Base-by-base conservation (phyloP, 148 eudicot species). In the Suaeda aralocaspica region DNA sequence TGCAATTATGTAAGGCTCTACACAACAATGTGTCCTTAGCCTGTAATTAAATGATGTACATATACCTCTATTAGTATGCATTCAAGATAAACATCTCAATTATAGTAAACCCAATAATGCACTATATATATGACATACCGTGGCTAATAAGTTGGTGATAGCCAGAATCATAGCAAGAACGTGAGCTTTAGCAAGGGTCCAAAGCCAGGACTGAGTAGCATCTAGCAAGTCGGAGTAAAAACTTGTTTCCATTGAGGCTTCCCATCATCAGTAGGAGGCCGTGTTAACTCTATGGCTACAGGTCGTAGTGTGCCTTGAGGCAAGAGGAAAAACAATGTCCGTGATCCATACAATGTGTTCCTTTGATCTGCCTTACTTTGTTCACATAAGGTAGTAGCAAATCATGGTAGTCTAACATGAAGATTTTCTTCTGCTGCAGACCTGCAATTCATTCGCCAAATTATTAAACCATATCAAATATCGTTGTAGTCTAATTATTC, bases 121-220 rank as follows among this genome's bases (percentile, higher is more conserved):
- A 45, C 1, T 65, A 11, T 13, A 29, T 15, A 36, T 36, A 36
- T 10, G 6, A 52, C 50, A 16, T 83, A 92, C 98, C 98, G 73
- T 90, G 96, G 78, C 90, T 87, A 36, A 82, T 66, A 49, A 93
- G 80, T 78, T 93, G 87, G 75, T 93, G 98, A 78, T 67, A 51
- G 34, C 88, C 97, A 10, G 97, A 86, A 64, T 92, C 97, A 70
- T 92, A 66, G 96, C 88, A 52, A 87, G 90, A 10, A 88, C 91
- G 79, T 93, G 98, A 72, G 82, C 81, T 72, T 90, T 93, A 25
- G 98, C 98, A 15, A 88, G 76, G 81, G 76, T 87, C 96, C 98
- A 93, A n/a, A 90, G 87, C 98, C 98, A 93, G 9, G 48, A 48
- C 26, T 77, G 64, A 13, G 95, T 87, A 33, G 95, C 78, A 71